Evolutionary conservation across 2,329 filamentous ascomycete genomes (phyloP), one percentile per base, ranked within the genome.

Genomic region (Scolecobasidium constrictum): DNA sequence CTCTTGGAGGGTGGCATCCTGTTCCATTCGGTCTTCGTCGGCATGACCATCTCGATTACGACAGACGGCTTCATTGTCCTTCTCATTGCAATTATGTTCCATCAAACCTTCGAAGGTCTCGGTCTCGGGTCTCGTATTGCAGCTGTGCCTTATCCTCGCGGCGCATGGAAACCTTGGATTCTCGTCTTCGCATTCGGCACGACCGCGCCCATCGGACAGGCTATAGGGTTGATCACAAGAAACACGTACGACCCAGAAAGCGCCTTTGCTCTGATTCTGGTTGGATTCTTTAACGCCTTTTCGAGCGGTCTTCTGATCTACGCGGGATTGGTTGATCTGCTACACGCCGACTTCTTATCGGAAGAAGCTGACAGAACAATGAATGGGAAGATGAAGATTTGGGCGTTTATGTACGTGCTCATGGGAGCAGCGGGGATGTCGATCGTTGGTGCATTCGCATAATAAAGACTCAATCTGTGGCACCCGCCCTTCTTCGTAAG

Each of bases 271-370:
- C 56, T 81, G 20, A 77, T 81, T 46, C 70, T 81, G 39, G 76
- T 81, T 9, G 77, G 77, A 36, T 56, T 76, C 1, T 81, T 80
- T 59, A 81, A 81, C 51, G 75, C 77, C 19, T 79, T 81, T 35
- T 79, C 75, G 2, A 77, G 60, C 19, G 76, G 75, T 53, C 65
- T 79, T 20, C 56, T 79, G 5, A 69, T 79, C 40, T 80, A 78
- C 52, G 75, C 75, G 33, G 73, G 77, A 2, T 61, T 80, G 5
- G 77, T 81, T 2, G 77, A 81, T 53, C 59, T 81, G 21, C 59
- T 81, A 26, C 75, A 75, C 4, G 76, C 80, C 51, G 77, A 81
- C 53, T 81, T 81, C 60, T 61, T 81, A 15, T 78, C 75, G 0
- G 59, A 63, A 31, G 60, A 62, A 44, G 58, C 58, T 3, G 59